phyloP scores from a whole-genome alignment of 768 basidiomycete species.

The Russula ochroleuca region DNA sequence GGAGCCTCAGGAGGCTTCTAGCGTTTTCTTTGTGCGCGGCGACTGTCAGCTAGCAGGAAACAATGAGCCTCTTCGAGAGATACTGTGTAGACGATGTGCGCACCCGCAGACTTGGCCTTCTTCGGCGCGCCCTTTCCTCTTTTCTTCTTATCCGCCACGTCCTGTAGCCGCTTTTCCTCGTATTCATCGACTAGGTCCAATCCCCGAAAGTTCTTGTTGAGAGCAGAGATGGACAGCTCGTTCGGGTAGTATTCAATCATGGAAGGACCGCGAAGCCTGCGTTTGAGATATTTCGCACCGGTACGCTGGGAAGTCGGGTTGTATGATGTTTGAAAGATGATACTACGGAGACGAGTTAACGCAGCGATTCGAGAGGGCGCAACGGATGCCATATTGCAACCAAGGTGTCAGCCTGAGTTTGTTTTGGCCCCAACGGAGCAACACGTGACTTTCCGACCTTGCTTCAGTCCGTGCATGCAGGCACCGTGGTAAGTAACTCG shows the following conservation, averaged over 20 bases:
- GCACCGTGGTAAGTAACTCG: neutral
- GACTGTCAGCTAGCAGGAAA: constrained; percentile 45
- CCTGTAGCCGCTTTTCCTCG: constrained; percentile 64
- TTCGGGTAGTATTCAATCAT: constrained; percentile 82
- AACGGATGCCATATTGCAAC: constrained; percentile 37
- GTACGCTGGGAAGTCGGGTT: constrained; percentile 80
- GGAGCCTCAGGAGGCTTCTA: constrained; percentile 22
- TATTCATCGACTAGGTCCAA: constrained; percentile 54
- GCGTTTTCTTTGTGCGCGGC: constrained; percentile 45
- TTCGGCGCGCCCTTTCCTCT: constrained; percentile 82
- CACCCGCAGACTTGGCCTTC: constrained; percentile 70
- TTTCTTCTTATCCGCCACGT: constrained; percentile 61
- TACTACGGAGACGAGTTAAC: constrained; percentile 60
- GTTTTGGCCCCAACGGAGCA: no score
- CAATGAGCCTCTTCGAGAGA: neutral
- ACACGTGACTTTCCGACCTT: neutral
- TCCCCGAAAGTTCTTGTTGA: constrained; percentile 36
- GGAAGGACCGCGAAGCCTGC: constrained; percentile 76
- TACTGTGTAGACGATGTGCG: constrained; percentile 30
- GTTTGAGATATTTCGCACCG: constrained; percentile 87
- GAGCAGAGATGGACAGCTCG: constrained; percentile 49
- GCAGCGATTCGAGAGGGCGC: constrained; percentile 50
- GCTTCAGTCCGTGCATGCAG: neutral
- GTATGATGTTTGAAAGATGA: constrained; percentile 82
- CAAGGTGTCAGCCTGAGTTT: no score